A percentile compares a stretch with the other conserved stretches of the same genome.
phyloP scores from a whole-genome alignment of 805 yeast species.

The Wickerhamomyces sydowiorum region DNA sequence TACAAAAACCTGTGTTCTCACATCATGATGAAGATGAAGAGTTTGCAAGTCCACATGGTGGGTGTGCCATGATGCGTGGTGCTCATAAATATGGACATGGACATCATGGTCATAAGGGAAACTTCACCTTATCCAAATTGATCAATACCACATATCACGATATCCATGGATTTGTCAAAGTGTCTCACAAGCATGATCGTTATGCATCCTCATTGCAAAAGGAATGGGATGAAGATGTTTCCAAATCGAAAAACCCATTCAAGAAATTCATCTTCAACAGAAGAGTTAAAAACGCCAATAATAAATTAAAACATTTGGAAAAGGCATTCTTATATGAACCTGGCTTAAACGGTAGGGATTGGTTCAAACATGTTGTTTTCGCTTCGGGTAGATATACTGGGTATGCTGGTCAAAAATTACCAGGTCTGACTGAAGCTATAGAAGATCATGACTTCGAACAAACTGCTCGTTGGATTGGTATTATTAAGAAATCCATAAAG shows the following conservation, averaged over 20 bases:
- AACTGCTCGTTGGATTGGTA: constrained; percentile 21
- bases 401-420: constrained; percentile 47
- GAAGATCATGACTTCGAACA: constrained; percentile 38
- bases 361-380: constrained; percentile 50
- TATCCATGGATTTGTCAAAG: constrained; percentile 18
- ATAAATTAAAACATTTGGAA: constrained; percentile 35
- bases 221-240: constrained; percentile 22
- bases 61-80: constrained; percentile 1
- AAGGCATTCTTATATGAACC: constrained; percentile 36
- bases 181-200: constrained; percentile 23
- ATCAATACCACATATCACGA: constrained; percentile 24
- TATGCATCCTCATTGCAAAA: constrained; percentile 14
- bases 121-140: constrained; percentile 21
- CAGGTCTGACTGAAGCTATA: constrained; percentile 46
- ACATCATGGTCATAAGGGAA: constrained; percentile 4
- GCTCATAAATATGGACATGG: too few relatives aligned
- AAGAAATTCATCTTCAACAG: constrained; percentile 22
- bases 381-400: constrained; percentile 55
- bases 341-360: constrained; percentile 42
- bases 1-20: constrained; percentile 12
- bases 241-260: constrained; percentile 27
- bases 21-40: constrained; percentile 6
- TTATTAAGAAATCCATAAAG: constrained; percentile 12
- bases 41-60: constrained; percentile 6
- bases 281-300: constrained; percentile 26